These are phyloP conservation scores for Leccinum broughii DNA, from an alignment of 768 basidiomycete species.

Conservation along the genomic window DNA sequence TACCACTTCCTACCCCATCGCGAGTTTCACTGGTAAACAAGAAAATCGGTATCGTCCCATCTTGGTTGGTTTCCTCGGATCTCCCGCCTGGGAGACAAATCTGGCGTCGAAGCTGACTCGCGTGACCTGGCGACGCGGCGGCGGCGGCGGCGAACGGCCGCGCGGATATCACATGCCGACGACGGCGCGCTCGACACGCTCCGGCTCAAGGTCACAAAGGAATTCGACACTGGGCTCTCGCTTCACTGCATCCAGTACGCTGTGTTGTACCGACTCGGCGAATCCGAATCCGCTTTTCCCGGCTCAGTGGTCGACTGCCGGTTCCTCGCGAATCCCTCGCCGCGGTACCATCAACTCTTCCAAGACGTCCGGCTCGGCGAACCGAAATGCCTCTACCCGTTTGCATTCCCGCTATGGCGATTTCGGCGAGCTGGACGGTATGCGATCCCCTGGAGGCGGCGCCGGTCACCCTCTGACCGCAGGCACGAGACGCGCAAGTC, in stretches of 20 bases:
- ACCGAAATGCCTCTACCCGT: constrained; percentile 1
- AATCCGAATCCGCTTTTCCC: constrained; percentile 2
- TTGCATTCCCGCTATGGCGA: background rate
- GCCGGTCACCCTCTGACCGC: no score
- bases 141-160: background rate
- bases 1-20: background rate
- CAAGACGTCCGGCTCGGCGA: background rate
- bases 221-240: constrained; percentile 7
- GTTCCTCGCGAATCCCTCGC: no score
- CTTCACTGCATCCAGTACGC: constrained; percentile 7
- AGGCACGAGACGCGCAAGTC: constrained; percentile 15
- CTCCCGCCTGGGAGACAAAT: constrained; percentile 33
- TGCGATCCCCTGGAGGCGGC: background rate
- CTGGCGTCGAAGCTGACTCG: constrained; percentile 17
- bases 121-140: constrained; percentile 7
- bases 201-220: constrained; percentile 1
- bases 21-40: constrained; percentile 4
- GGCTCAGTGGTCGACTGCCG: background rate
- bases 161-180: constrained; percentile 11
- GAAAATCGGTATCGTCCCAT: constrained; percentile 13
- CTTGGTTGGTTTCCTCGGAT: constrained; percentile 33
- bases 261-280: background rate
- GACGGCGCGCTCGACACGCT: constrained; percentile 9
- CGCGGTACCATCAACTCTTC: background rate
- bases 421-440: constrained; percentile 7